phyloP scores from a whole-genome alignment of 2,329 filamentous ascomycete genomes.

The Macrophomina tecta region DNA sequence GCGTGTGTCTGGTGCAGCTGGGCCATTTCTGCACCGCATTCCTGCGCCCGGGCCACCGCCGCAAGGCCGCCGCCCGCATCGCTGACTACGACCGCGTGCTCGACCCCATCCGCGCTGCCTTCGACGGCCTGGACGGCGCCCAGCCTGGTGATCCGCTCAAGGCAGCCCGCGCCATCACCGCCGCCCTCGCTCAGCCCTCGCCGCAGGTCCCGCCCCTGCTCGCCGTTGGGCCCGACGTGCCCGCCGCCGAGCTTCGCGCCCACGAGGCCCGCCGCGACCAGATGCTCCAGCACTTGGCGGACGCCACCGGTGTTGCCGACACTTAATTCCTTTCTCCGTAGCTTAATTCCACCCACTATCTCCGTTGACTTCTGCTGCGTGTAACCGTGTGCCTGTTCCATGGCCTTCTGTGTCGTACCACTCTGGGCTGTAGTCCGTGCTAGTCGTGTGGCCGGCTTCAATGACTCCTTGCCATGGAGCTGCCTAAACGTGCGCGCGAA shows the following conservation, averaged over 20 bases:
- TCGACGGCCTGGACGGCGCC: background rate
- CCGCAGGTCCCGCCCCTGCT: background rate
- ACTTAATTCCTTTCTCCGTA: background rate
- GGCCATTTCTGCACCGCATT: conserved; percentile 60
- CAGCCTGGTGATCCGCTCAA: background rate
- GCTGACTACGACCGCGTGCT: background rate
- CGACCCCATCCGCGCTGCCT: background rate
- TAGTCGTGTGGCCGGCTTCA: too few species aligned
- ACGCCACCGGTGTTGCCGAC: background rate
- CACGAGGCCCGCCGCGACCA: background rate
- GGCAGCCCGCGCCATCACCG: background rate
- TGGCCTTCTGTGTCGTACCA: too few species aligned
- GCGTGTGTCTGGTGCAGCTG: conserved; percentile 55
- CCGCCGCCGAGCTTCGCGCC: background rate
- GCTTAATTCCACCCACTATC: background rate
- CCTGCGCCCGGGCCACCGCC: conserved; percentile 36
- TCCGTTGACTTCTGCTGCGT: too few species aligned
- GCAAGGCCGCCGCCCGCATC: background rate
- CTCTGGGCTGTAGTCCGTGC: too few species aligned
- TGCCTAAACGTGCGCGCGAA: too few species aligned
- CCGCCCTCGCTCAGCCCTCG: background rate
- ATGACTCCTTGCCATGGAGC: too few species aligned
- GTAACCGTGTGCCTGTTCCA: too few species aligned
- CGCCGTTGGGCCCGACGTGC: background rate
- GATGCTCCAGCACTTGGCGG: background rate